Evolutionary conservation across 176 grass and related monocot genomes (phyloP), one percentile per base, ranked within the genome.

Genomic region (Juncus effusus): DNA sequence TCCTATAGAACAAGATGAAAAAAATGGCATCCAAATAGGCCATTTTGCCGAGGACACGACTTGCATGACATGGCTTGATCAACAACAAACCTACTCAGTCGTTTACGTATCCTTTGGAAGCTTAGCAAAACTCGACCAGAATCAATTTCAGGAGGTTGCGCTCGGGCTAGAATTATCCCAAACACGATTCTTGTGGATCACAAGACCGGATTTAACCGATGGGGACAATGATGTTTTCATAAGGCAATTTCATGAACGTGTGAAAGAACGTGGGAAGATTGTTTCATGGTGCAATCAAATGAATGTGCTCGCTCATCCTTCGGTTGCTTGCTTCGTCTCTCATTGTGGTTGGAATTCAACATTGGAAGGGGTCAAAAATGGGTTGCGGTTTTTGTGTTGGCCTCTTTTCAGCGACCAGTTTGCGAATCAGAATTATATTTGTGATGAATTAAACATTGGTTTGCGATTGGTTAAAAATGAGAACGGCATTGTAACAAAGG

Each of bases 251-350:
- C 74, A 36, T 44, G 39, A 42, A 7, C 68, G 38, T 0, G 50
- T 64, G n/a, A 9, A 5, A 35, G 40, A 76, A 7, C 63, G 42
- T 9, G 76, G 57, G 10, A 13, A 63, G 64, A 59, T 79, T 56
- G 67, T 72, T 3, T 56, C 39, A 51, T 79, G 76, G 76, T 79
- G 76, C 76, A 36, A 59, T 35, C 79, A 47, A 9, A 76, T 70
- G 62, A 6, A 61, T 16, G 84, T 86, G 61, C 67, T 86, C 36
- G 52, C 68, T 1, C 83, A 86, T 59, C 28, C 39, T 0, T 65
- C 82, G 1, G 74, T 88, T 10, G 85, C 76, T 0, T 88, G 85
- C 60, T 88, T 88, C 67, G 56, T 88, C 0, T 83, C 86, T 6
- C 81, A 89, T 41, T 81, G 67, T 4, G 81, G 78, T 0, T 92